Evolutionary conservation across 306 rosid species (phyloP).

Genomic region (Vachellia pachyceras): DNA sequence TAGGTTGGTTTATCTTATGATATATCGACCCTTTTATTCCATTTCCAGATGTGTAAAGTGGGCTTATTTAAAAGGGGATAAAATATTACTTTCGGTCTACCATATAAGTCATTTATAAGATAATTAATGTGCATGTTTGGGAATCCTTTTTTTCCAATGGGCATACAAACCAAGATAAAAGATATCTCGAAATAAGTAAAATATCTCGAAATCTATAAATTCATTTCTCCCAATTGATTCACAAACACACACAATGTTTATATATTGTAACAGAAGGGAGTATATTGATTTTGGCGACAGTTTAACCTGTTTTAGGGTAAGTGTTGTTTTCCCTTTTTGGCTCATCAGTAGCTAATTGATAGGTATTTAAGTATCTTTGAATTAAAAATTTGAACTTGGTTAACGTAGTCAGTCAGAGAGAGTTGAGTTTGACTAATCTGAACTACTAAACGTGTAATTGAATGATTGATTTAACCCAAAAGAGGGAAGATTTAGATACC

Average conservation of each 20-base stretch:
- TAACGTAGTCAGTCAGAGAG: slow-evolving; percentile 7
- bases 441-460: slow-evolving; percentile 36
- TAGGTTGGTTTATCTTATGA: background rate
- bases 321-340: slow-evolving; percentile 11
- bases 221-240: too few species aligned
- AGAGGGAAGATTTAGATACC: slow-evolving; percentile 42
- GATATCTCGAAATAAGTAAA: too few species aligned
- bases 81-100: too few species aligned
- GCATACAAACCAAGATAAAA: too few species aligned
- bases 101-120: too few species aligned
- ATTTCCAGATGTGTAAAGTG: background rate
- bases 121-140: too few species aligned
- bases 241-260: too few species aligned
- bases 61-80: too few species aligned
- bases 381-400: slow-evolving; percentile 38
- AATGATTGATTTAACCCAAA: slow-evolving; percentile 11
- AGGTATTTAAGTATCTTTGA: slow-evolving; percentile 19
- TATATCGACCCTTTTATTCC: background rate
- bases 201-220: too few species aligned
- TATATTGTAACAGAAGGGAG: too few species aligned
- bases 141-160: too few species aligned
- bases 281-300: background rate
- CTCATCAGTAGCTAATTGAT: slow-evolving; percentile 6
- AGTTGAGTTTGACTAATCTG: slow-evolving; percentile 26
- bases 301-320: background rate